Evolutionary conservation across 1,284 basidiomycete species (phyloP).

Genomic region (Ceratobasidium sp.): DNA sequence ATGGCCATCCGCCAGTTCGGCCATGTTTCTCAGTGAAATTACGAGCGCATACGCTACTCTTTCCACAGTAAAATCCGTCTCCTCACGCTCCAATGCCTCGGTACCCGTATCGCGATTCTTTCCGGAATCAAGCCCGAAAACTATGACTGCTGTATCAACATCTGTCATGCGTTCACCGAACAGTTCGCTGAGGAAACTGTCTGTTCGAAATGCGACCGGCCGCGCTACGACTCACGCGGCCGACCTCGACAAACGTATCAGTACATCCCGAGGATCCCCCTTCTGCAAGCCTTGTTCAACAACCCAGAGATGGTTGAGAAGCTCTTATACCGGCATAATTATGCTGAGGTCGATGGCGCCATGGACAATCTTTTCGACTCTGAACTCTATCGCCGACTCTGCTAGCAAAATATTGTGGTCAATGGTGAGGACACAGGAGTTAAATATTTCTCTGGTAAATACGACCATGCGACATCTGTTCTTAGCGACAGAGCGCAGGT

Average conservation of each 20-base stretch:
- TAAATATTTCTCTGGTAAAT: constrained; percentile 54
- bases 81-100: constrained; percentile 11
- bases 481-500: constrained; percentile 60
- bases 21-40: constrained; percentile 23
- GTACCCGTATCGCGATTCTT: constrained; percentile 34
- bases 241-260: constrained; percentile 39
- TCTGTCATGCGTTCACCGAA: constrained; percentile 48
- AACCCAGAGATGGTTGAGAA: constrained; percentile 48
- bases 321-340: constrained; percentile 52
- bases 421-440: constrained; percentile 42
- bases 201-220: constrained; percentile 47
- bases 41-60: constrained; percentile 29
- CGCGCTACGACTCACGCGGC: constrained; percentile 34
- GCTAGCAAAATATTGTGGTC: constrained; percentile 18
- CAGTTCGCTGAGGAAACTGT: constrained; percentile 12
- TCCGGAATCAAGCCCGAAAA: constrained; percentile 36
- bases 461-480: constrained; percentile 56
- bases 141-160: constrained; percentile 49
- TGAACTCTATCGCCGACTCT: constrained; percentile 31
- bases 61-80: constrained; percentile 14
- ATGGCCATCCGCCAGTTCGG: constrained; percentile 43
- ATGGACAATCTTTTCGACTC: constrained; percentile 52
- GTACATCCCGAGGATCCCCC: constrained; percentile 48
- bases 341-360: constrained; percentile 42
- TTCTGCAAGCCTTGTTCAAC: constrained; percentile 35